Conservation (phyloP, 805 yeast species). For the Cyberlindnera xylosilytica region DNA sequence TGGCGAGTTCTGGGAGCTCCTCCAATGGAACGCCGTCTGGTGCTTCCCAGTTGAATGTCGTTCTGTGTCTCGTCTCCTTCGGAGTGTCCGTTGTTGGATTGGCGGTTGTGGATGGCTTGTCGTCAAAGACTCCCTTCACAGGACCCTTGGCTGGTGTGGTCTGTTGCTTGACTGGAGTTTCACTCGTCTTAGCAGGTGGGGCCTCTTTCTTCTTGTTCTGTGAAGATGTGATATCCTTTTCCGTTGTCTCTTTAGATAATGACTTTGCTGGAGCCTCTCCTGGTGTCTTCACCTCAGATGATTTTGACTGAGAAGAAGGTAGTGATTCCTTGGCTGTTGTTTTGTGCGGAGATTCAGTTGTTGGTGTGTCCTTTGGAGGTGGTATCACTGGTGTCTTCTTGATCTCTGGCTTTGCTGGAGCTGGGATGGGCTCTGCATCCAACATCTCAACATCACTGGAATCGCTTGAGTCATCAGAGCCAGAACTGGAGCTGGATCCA, state of each 20-base stretch:
- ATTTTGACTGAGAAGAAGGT: background rate
- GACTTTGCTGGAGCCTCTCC: background rate
- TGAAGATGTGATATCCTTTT: background rate
- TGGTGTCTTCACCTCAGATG: background rate
- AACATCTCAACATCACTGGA: background rate
- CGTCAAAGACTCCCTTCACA: background rate
- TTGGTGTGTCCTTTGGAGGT: background rate
- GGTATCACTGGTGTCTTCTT: background rate
- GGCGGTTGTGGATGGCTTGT: background rate
- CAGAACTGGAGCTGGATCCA: too few species aligned
- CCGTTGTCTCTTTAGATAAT: background rate
- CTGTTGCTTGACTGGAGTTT: too few species aligned
- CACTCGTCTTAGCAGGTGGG: too few species aligned
- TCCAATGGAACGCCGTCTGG: slow-evolving; percentile 8
- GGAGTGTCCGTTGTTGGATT: background rate
- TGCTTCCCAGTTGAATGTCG: background rate
- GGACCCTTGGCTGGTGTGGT: background rate
- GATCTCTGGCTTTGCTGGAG: background rate
- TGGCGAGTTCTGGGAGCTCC: slow-evolving; percentile 8
- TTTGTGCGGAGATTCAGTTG: background rate
- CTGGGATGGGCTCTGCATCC: background rate
- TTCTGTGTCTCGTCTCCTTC: background rate
- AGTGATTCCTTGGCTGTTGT: background rate
- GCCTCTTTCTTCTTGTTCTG: background rate
- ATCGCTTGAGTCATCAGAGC: background rate